phyloP scores from a whole-genome alignment of 2,329 filamentous ascomycete species.

The Neurospora crassa region DNA sequence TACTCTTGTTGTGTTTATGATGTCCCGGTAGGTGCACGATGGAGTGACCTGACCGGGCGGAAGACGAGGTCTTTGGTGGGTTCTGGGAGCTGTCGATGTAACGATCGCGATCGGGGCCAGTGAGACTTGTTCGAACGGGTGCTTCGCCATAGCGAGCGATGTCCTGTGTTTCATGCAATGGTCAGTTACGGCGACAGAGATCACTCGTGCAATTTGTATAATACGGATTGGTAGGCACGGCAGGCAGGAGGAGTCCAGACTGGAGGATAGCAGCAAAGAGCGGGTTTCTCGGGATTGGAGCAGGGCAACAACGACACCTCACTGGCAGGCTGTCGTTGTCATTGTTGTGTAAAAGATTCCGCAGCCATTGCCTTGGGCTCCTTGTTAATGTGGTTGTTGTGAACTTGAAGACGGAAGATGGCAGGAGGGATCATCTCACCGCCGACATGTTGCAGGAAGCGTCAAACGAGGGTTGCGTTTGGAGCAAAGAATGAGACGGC shows the following conservation, averaged over 20 bases:
- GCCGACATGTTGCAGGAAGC: not conserved
- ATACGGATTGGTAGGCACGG: not conserved
- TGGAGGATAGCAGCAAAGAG: not conserved
- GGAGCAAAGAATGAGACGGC: not conserved
- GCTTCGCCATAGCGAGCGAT: conserved; percentile 70
- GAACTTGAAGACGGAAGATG: not conserved
- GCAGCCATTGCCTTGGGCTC: not conserved
- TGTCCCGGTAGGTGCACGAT: conserved; percentile 58
- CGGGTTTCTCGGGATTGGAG: not conserved
- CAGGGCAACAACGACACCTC: not conserved
- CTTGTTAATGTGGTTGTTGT: not conserved
- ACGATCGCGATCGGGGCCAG: conserved; percentile 60
- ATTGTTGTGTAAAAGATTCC: not conserved
- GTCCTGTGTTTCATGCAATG: conserved; percentile 40
- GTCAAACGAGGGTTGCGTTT: not conserved
- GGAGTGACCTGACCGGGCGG: conserved; percentile 48
- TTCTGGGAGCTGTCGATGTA: conserved; percentile 43
- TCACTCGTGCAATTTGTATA: not conserved
- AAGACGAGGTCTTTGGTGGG: conserved; percentile 53
- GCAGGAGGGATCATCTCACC: not conserved
- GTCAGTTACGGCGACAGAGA: not conserved
- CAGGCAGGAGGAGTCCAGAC: not conserved
- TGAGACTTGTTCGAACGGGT: conserved; percentile 61
- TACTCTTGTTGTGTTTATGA: conserved; percentile 59
- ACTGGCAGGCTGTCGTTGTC: not conserved